Evolutionary conservation across 768 basidiomycete species (phyloP), one percentile per base, ranked within the genome.

Genomic region (Arthromyces matolae): DNA sequence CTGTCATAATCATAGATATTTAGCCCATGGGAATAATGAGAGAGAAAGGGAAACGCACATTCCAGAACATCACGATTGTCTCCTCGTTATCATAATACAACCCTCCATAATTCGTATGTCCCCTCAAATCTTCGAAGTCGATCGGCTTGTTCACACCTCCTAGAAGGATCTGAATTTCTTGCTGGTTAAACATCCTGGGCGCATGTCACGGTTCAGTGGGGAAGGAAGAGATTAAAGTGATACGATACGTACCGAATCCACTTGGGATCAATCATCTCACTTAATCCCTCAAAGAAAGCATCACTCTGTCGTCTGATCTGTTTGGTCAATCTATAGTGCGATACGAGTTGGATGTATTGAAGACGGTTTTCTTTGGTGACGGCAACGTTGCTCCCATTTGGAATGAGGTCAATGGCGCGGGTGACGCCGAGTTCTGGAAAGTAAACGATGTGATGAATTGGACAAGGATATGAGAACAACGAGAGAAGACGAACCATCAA

Each of bases 161-260:
- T 5, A 99, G 75, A 1, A 98, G 72, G 39, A 95, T 86, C 62
- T 93, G 93, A 3, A 97, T 73, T 65, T 98, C 96, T 61, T 91
- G 88, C 55, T 95, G 94, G 64, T 97, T 95, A 70, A 98, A 99
- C 90, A 98, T 94, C 36, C 92, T 89, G 52, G 18, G 6, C 18
- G 10, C 13, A 25, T 13, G 19, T 20, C 25, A 28, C n/a, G n/a
- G n/a, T 12, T 20, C 36, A 18, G 8, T 12, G 36, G 8, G 31
- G 14, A 48, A 35, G 8, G 20, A 42, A 32, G 25, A 19, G 2
- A 43, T 20, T 19, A 16, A 28, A 5, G 4, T 24, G 20, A 32
- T n/a, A n/a, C n/a, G n/a, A 44, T 25, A 60, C 70, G 22, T 24
- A 86, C 81, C 84, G 72, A 18, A 95, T 75, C 90, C 89, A 97